Evolutionary conservation across 192 early-diverging fungal genomes (phyloP), one percentile per base, ranked within the genome.

Genomic region (Chytriomyces hyalinus): DNA sequence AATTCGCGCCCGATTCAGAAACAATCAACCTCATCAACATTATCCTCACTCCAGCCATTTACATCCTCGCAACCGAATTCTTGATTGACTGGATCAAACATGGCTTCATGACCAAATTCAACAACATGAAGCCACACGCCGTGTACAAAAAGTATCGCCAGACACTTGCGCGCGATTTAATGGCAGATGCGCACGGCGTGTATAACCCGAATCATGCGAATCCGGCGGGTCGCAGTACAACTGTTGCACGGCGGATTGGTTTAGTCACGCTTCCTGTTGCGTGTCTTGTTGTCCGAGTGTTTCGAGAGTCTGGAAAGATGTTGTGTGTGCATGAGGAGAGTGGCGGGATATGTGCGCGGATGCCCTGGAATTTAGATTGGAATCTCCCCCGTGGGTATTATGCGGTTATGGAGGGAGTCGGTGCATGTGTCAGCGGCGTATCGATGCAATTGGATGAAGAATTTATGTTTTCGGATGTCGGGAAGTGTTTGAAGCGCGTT

Each of bases 31-130:
- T 96, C 9, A 77, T 57, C 15, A 13, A 86, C 53, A 87, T 86
- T 9, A 76, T 96, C 24, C 49, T 78, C 71, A 93, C 91, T 6
- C 98, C 97, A 0, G 90, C 93, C 8, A 79, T 98, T 45, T 86
- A 95, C 73, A 94, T 99, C 6, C 87, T 94, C 64, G 90, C 88
- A 0, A 95, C 95, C 46, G 98, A 98, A 79, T 83, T 97, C 10
- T 75, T 97, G n/a, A 95, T 98, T 6, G 97, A 99, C 81, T 98
- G 96, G 94, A 81, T 98, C 65, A 99, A 99, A 82, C 98, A 99
- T 81, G 94, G 97, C 0, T 99, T 99, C 80, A 95, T 99, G 63
- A 94, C 93, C 13, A 98, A 98, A 76, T 97, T 98, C 82, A 99
- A 99, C 82, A 91, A 92, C 72, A 94, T 98, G 73, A 80, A 92